Conservation (phyloP, 2,329 filamentous ascomycete species). For the Metarhizium humberi region DNA sequence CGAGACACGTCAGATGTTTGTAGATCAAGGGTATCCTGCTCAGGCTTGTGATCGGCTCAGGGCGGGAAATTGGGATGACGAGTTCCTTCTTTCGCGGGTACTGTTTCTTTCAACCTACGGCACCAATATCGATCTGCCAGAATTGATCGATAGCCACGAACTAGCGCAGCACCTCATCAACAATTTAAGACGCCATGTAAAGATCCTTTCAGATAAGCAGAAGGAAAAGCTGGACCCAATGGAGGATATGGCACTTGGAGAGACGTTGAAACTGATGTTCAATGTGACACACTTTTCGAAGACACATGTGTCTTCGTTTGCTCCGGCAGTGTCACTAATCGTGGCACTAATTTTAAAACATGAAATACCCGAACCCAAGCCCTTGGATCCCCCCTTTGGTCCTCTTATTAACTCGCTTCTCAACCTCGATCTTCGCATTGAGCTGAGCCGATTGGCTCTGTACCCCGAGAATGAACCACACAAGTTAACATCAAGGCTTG, state of each 20-base stretch:
- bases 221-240: conserved; percentile 41
- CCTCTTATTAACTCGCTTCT: conserved; percentile 72
- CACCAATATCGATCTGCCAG: conserved; percentile 38
- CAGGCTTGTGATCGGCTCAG: conserved; percentile 64
- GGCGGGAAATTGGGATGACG: conserved; percentile 68
- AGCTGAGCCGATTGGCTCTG: conserved; percentile 43
- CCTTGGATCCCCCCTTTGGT: conserved; percentile 63
- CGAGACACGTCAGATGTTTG: conserved; percentile 33
- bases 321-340: conserved; percentile 58
- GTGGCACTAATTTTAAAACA: conserved; percentile 57
- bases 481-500: conserved; percentile 52
- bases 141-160: conserved; percentile 33
- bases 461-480: conserved; percentile 57
- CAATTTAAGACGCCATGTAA: conserved; percentile 63
- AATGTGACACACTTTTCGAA: conserved; percentile 73
- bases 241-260: conserved; percentile 70
- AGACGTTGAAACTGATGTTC: conserved; percentile 82
- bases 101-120: conserved; percentile 37
- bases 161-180: conserved; percentile 51
- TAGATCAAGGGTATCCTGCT: conserved; percentile 39
- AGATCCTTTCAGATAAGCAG: conserved; percentile 22
- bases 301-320: conserved; percentile 52
- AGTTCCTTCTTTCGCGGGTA: conserved; percentile 58
- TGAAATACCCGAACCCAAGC: conserved; percentile 48
- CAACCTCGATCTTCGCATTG: conserved; percentile 60